Conservation (phyloP, 352 stramenopile genomes). For the Phytophthora cactorum region DNA sequence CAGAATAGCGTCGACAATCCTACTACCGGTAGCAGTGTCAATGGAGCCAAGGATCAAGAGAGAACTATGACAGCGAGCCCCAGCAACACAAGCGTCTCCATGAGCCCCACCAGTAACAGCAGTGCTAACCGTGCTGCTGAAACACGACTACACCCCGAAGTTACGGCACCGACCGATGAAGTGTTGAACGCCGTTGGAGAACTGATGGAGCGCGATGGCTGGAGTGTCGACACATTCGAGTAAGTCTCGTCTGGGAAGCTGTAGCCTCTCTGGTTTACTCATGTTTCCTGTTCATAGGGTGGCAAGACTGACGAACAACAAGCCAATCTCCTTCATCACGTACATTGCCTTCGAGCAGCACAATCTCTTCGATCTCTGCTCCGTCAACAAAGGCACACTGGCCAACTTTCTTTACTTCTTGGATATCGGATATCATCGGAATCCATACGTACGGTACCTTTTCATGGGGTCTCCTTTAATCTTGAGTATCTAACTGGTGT, state of each 20-base stretch:
- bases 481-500: slow-evolving; percentile 1
- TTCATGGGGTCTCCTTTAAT: not conserved
- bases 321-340: slow-evolving; percentile 83
- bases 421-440: slow-evolving; percentile 81
- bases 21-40: slow-evolving; percentile 2
- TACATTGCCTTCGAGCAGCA: slow-evolving; percentile 87
- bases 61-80: slow-evolving; percentile 23
- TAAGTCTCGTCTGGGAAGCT: slow-evolving; percentile 32
- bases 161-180: slow-evolving; percentile 60
- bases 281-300: slow-evolving; percentile 44
- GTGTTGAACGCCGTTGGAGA: slow-evolving; percentile 67
- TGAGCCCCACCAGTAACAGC: slow-evolving; percentile 6
- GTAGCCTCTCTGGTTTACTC: slow-evolving; percentile 1
- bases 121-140: slow-evolving; percentile 48
- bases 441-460: slow-evolving; percentile 69
- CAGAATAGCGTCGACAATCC: slow-evolving; percentile 33
- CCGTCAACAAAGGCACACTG: slow-evolving; percentile 77
- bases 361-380: slow-evolving; percentile 78
- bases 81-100: slow-evolving; percentile 23
- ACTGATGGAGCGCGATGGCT: slow-evolving; percentile 78
- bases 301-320: slow-evolving; percentile 65
- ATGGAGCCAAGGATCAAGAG: slow-evolving; percentile 24
- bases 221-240: slow-evolving; percentile 78
- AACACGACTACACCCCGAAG: slow-evolving; percentile 65
- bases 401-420: slow-evolving; percentile 84